Percentiles rank a stretch among this genome's conserved stretches.
Evolutionary conservation across 2,329 filamentous ascomycete species (phyloP).

Genomic region (Scopulariopsis brevicaulis): DNA sequence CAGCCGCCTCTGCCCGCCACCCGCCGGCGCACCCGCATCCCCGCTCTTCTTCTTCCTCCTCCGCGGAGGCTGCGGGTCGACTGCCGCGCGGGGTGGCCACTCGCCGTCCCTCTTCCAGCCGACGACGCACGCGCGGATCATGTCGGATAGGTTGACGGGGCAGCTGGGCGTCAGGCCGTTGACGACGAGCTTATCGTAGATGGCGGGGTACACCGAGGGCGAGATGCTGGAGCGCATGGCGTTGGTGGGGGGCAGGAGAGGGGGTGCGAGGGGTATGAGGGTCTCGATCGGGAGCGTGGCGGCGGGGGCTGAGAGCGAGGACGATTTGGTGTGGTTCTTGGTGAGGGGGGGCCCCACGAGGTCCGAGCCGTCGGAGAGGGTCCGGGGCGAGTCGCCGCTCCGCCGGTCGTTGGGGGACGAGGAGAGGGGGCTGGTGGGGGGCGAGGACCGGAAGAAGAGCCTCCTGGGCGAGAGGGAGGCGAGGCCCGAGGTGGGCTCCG

Average conservation of each 20-base stretch:
- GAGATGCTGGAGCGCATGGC: constrained; percentile 68
- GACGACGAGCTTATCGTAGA: constrained; percentile 82
- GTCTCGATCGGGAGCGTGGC: constrained; percentile 30
- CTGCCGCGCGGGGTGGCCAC: constrained; percentile 63
- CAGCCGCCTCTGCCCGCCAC: constrained; percentile 23
- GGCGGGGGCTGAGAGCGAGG: not conserved
- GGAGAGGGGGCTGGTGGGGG: constrained; percentile 13
- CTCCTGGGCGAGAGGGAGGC: constrained; percentile 35
- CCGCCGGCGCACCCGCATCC: constrained; percentile 9
- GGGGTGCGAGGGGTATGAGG: constrained; percentile 61
- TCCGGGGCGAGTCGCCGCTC: constrained; percentile 19
- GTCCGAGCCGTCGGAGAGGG: constrained; percentile 31
- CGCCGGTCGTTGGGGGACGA: constrained; percentile 11
- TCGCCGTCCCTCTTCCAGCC: constrained; percentile 92
- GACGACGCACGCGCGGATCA: constrained; percentile 69
- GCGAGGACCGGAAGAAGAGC: constrained; percentile 35
- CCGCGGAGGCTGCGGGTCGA: constrained; percentile 30
- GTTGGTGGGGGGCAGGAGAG: constrained; percentile 62
- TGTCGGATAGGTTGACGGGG: constrained; percentile 76
- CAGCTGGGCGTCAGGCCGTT: constrained; percentile 73
- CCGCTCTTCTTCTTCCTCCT: constrained; percentile 26
- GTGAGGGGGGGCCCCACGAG: constrained; percentile 11
- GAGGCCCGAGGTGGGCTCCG: constrained; percentile 23
- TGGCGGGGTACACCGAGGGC: constrained; percentile 61
- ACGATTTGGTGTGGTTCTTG: constrained; percentile 3